Conservation (phyloP, 192 early-diverging fungal species). For the Geranomyces variabilis region DNA sequence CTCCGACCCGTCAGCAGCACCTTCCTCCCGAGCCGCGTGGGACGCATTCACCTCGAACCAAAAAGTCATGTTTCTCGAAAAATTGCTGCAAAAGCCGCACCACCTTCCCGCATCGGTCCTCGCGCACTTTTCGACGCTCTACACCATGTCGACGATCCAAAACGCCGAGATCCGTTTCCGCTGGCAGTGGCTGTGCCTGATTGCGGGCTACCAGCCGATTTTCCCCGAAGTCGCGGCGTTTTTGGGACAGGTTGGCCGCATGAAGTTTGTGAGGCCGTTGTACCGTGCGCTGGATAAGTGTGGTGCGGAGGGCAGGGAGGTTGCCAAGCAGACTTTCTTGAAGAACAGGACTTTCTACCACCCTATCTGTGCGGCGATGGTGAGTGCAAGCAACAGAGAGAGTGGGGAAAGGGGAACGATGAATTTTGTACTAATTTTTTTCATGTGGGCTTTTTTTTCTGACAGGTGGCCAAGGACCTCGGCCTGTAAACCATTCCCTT, state of each 20-base stretch:
- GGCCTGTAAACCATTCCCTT: neutral
- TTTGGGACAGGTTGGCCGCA: conserved; percentile 85
- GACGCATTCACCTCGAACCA: conserved; percentile 75
- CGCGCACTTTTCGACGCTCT: conserved; percentile 70
- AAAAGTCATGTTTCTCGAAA: conserved; percentile 83
- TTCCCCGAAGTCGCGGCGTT: conserved; percentile 78
- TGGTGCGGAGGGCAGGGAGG: conserved; percentile 64
- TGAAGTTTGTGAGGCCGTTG: conserved; percentile 91
- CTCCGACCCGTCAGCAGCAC: too few species aligned
- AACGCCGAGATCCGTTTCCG: conserved; percentile 89
- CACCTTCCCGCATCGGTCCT: conserved; percentile 62
- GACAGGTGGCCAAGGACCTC: conserved; percentile 18
- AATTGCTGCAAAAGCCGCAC: conserved; percentile 64
- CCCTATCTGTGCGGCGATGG: conserved; percentile 87
- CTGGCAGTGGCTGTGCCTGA: conserved; percentile 84
- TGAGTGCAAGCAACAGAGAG: conserved; percentile 59
- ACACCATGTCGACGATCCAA: conserved; percentile 65
- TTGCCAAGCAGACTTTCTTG: conserved; percentile 81
- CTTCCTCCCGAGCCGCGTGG: conserved; percentile 48
- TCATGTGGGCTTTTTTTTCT: neutral
- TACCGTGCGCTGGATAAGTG: conserved; percentile 64
- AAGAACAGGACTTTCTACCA: conserved; percentile 85
- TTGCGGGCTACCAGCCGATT: conserved; percentile 74
- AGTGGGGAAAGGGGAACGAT: neutral
- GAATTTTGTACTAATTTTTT: neutral